Base-by-base conservation (phyloP, 2,329 filamentous ascomycete species). In the Raffaelea albimanens region DNA sequence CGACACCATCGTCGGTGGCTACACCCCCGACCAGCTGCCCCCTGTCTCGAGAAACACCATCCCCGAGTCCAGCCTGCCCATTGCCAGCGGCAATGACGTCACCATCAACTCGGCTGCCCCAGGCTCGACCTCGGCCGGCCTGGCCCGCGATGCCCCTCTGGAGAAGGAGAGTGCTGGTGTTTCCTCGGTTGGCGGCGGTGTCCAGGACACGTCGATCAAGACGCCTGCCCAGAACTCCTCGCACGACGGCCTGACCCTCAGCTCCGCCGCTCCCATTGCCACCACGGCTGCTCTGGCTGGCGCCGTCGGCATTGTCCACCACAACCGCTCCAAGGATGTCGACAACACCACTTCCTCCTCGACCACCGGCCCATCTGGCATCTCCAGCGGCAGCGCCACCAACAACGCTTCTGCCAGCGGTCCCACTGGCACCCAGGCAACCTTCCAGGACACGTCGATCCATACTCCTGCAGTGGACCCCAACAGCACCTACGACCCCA, bases 41-140 rank as follows among this genome's bases (percentile, higher is more conserved):
- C 70, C 73, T 10, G 65, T 82, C 48, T 70, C 75, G 41, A 75
- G 71, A 52, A 82, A 73, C 64, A 70, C 86, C 62, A 89, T 93
- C 54, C 87, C 88, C 18, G 87, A 94, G 67, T 91, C 87, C 8
- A 87, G 84, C 63, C 72, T 93, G 53, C 85, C 86, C 13, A 83
- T 89, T 46, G 57, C 60, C 31, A 59, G 62, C 46, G 58, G 58
- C 50, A 62, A 61, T 23, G 67, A 69, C 47, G 69, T 67, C 43
- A 66, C 67, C 45, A 73, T 81, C 55, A 75, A 70, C 57, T 75
- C 71, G n/a, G 71, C 69, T 43, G 62, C 67, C 56, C 56, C 79
- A 66, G 56, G 68, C 62, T 64, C 83, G 3, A 85, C 85, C 38
- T 91, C 87, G 22, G 80, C 82, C 50, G 75, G 69, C 10, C 70